Percentiles rank a stretch among this genome's conserved stretches.
These are phyloP conservation scores for Lathyrus sativus DNA, from an alignment of 306 rosid genomes.

Conservation along the genomic window DNA sequence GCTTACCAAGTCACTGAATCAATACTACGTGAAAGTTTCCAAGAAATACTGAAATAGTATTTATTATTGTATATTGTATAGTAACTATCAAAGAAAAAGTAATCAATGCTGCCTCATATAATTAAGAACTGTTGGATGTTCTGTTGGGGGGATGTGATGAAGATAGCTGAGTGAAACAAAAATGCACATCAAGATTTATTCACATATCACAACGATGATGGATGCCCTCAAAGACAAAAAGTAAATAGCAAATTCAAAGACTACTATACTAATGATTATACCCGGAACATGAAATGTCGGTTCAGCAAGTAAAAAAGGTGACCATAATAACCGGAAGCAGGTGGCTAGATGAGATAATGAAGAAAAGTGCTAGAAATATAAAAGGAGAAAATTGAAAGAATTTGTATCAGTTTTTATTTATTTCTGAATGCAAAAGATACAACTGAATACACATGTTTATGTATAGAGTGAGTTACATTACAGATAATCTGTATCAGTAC, in stretches of 20 bases:
- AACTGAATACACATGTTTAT: background rate
- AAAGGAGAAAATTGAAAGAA: constrained; percentile 13
- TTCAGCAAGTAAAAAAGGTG: background rate
- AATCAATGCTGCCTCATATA: constrained; percentile 17
- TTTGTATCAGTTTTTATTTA: background rate
- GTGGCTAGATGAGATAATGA: background rate
- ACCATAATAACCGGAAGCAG: background rate
- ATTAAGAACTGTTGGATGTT: constrained; percentile 6
- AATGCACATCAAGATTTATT: constrained; percentile 8
- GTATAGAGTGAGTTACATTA: background rate
- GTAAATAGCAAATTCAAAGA: constrained; percentile 15
- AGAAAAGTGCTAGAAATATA: background rate
- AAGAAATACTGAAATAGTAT: constrained; percentile 10
- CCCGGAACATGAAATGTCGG: no score
- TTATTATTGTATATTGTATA: constrained; percentile 19
- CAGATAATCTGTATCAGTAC: background rate
- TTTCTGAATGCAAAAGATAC: background rate
- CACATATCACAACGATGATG: background rate
- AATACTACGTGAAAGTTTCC: constrained; percentile 15
- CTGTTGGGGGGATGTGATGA: constrained; percentile 27
- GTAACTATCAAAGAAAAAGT: constrained; percentile 14
- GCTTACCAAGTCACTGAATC: constrained; percentile 21
- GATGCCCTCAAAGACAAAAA: constrained; percentile 4
- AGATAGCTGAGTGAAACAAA: constrained; percentile 11
- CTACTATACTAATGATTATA: no score